phyloP scores from a whole-genome alignment of 306 rosid species.

The Casuarina cunninghamiana region DNA sequence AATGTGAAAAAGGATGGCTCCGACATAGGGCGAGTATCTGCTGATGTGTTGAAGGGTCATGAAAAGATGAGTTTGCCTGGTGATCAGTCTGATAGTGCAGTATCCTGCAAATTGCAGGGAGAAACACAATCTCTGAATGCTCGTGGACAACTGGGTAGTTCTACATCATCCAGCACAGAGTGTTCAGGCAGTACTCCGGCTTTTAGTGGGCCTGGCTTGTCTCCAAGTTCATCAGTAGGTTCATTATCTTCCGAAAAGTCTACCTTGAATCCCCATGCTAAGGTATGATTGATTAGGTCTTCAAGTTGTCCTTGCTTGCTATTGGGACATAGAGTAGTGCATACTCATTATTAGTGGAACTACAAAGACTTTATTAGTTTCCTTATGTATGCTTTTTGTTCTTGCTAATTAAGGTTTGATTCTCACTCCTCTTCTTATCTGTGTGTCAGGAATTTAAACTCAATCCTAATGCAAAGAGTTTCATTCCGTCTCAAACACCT shows the following conservation, averaged over 20 bases:
- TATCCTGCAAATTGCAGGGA: conserved; percentile 44
- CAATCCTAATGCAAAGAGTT: conserved; percentile 96
- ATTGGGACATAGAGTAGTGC: not conserved
- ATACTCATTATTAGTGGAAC: not conserved
- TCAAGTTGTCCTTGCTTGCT: not conserved
- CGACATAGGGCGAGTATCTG: conserved; percentile 44
- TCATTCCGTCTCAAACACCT: conserved; percentile 66
- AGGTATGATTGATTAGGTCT: conserved; percentile 50
- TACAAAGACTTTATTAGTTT: not conserved
- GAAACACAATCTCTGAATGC: conserved; percentile 47
- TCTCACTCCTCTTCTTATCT: not conserved
- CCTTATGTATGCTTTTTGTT: conserved; percentile 11
- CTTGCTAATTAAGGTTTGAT: conserved; percentile 13
- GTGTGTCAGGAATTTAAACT: conserved; percentile 78
- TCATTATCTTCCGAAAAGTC: conserved; percentile 83
- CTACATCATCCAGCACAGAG: conserved; percentile 60
- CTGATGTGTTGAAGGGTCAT: conserved; percentile 40
- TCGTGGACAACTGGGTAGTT: conserved; percentile 63
- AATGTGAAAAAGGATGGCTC: conserved; percentile 50
- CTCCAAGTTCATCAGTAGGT: conserved; percentile 88
- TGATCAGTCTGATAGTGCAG: conserved; percentile 43
- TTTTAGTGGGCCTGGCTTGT: conserved; percentile 60
- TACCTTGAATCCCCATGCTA: conserved; percentile 79
- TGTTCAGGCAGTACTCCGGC: conserved; percentile 41
- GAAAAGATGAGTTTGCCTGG: conserved; percentile 45